phyloP scores from a whole-genome alignment of 2,329 filamentous ascomycete species.

The Fusarium bactridioides region DNA sequence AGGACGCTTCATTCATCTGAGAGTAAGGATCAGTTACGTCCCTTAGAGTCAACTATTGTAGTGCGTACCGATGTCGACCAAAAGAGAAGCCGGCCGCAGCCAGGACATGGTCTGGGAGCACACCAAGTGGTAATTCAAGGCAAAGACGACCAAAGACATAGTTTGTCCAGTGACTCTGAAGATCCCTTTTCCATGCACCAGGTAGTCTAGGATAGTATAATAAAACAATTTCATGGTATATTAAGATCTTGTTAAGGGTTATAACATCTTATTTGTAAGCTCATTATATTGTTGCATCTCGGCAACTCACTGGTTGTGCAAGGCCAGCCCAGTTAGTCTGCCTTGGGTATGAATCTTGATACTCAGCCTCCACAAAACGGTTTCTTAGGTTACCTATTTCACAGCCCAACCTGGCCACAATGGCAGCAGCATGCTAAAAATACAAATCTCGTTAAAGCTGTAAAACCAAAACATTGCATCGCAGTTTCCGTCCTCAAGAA shows the following conservation, averaged over 20 bases:
- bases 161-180: background rate
- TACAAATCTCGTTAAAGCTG: accelerated
- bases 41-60: background rate
- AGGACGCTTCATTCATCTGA: background rate
- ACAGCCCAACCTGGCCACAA: accelerated
- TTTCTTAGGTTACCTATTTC: accelerated
- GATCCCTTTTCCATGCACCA: background rate
- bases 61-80: background rate
- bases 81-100: background rate
- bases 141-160: background rate
- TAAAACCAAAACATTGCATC: background rate
- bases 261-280: accelerated
- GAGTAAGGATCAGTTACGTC: background rate
- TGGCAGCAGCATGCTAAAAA: background rate
- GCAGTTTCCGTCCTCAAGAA: accelerated
- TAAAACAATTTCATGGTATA: accelerated
- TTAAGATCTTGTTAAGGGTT: accelerated
- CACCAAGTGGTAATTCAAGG: background rate
- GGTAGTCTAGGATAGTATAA: background rate
- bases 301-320: background rate
- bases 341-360: background rate
- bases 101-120: background rate
- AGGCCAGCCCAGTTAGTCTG: background rate
- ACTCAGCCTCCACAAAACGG: background rate
- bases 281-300: accelerated